phyloP scores from a whole-genome alignment of 192 early-diverging fungal genomes.

The Coemansia sp. region DNA sequence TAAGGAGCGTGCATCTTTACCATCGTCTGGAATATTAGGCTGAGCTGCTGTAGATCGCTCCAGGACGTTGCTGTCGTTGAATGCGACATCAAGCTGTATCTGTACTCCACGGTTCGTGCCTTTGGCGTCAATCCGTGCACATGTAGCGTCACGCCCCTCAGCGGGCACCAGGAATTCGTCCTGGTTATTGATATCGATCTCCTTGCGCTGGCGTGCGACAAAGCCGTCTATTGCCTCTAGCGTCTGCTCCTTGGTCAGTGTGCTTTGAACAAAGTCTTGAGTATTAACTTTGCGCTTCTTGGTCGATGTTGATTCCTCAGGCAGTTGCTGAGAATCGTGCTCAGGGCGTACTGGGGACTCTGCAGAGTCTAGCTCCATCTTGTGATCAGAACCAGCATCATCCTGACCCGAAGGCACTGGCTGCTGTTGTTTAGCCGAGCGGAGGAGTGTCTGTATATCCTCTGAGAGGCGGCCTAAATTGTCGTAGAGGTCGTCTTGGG shows the following conservation, averaged over 20 bases:
- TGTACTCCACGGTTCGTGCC: conserved; percentile 76
- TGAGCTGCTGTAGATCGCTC: conserved; percentile 55
- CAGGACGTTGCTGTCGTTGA: conserved; percentile 68
- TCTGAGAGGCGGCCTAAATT: conserved; percentile 19
- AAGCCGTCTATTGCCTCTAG: conserved; percentile 58
- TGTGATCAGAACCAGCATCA: neutral
- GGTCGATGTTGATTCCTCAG: neutral
- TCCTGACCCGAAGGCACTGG: neutral
- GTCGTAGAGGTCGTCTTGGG: conserved; percentile 14
- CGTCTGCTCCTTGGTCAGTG: conserved; percentile 53
- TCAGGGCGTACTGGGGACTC: neutral
- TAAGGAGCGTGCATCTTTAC: conserved; percentile 8
- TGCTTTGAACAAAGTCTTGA: conserved; percentile 41
- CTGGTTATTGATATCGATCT: conserved; percentile 66
- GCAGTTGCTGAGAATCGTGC: neutral
- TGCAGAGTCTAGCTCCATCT: conserved; percentile 4
- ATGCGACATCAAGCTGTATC: conserved; percentile 72
- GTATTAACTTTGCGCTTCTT: neutral
- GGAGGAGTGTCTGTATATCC: conserved; percentile 25
- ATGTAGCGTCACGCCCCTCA: conserved; percentile 30
- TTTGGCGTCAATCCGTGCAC: conserved; percentile 74
- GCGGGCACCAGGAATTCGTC: conserved; percentile 62
- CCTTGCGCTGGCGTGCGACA: conserved; percentile 58
- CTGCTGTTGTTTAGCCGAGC: neutral
- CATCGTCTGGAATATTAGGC: neutral